A percentile compares a stretch with the other conserved stretches of the same genome.
These are phyloP conservation scores for Periconia sp. DNA, from an alignment of 2,329 filamentous ascomycete species.

Conservation along the genomic window DNA sequence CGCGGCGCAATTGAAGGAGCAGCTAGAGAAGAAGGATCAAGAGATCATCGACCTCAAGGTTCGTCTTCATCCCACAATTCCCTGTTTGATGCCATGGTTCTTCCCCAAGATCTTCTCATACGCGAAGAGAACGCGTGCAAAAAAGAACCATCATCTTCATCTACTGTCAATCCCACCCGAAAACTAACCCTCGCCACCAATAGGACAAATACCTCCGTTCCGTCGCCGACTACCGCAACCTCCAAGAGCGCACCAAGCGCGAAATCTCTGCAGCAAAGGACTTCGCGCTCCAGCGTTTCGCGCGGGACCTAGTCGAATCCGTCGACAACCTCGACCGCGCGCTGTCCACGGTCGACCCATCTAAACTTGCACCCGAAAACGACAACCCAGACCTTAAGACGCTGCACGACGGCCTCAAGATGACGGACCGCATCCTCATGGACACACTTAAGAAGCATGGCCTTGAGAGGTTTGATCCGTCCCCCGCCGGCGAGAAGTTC, in stretches of 20 bases:
- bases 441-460: conserved; percentile 91
- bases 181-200: no score
- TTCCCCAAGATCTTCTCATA: background rate
- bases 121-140: background rate
- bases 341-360: conserved; percentile 72
- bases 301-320: conserved; percentile 90
- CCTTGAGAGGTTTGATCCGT: conserved; percentile 82
- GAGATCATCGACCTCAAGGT: conserved; percentile 87
- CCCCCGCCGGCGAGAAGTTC: conserved; percentile 75
- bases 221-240: conserved; percentile 95
- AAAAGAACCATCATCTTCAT: no score
- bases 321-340: conserved; percentile 98
- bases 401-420: conserved; percentile 86
- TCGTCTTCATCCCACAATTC: conserved; percentile 21
- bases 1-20: conserved; percentile 54
- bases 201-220: conserved; percentile 95
- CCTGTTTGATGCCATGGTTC: background rate
- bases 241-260: conserved; percentile 90
- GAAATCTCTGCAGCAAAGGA: conserved; percentile 85
- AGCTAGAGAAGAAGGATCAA: conserved; percentile 71
- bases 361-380: conserved; percentile 62
- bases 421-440: conserved; percentile 91
- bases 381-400: conserved; percentile 73
- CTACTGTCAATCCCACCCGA: no score
- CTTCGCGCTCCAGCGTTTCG: conserved; percentile 93